Evolutionary conservation across 2,329 filamentous ascomycete genomes (phyloP), one percentile per base, ranked within the genome.

Genomic region (Colletotrichum sp.): DNA sequence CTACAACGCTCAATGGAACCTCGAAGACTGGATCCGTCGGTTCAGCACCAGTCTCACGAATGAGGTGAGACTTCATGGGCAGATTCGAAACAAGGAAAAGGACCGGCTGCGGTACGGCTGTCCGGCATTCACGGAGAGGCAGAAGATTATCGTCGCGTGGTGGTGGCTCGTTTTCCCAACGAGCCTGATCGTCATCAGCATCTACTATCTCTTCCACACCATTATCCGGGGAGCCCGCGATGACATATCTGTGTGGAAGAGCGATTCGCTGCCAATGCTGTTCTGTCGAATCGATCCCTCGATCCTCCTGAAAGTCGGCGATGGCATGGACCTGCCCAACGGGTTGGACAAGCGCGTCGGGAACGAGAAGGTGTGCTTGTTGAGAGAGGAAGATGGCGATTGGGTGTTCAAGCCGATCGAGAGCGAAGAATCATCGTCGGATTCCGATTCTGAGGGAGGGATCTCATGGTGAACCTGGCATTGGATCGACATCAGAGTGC

Each of bases 241-340:
- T 71, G 81, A 80, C 5, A 82, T 87, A 7, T 83, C 81, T 28
- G 83, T 82, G 6, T 86, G 84, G 84, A 86, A 86, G 70, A 80
- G 81, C 24, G 82, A 84, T 60, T 84, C 83, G 15, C 75, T 86
- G 70, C 84, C 84, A 2, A 84, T 86, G 84, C 75, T 86, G 10
- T 86, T 86, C 68, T 85, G 82, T 63, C 81, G 81, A 8, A 83
- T 86, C 21, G 82, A 86, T 57, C 78, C 79, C 8, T 79, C 79
- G 30, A 84, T 86, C 36, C 80, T 83, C 21, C 79, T 75, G 5
- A 80, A 80, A 15, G 82, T 85, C 7, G 68, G 75, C 1, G 78
- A 83, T 55, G 83, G 80, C 18, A 85, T 86, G 83, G 82, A 86
- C 71, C 75, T 82, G 9, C 84, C 84, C 4, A 80, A 82, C 28